These are phyloP conservation scores for Lentinus tigrinus DNA, from an alignment of 768 basidiomycete species.

Conservation along the genomic window DNA sequence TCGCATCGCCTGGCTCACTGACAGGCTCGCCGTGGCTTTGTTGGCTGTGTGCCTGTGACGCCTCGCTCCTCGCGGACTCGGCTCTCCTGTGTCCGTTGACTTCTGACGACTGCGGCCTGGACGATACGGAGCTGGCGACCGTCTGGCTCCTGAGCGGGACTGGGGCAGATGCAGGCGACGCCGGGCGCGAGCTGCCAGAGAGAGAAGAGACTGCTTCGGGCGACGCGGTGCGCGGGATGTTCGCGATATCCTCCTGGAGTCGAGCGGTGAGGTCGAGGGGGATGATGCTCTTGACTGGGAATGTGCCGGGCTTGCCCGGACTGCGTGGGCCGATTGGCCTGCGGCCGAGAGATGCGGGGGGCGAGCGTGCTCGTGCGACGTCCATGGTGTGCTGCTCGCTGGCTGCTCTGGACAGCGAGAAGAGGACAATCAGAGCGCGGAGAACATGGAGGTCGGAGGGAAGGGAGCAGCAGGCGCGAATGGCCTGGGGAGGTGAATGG, in stretches of 20 bases:
- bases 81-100: background rate
- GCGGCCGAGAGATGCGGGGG: constrained; percentile 12
- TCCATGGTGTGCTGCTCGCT: constrained; percentile 1
- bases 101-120: background rate
- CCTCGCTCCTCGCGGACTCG: background rate
- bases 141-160: background rate
- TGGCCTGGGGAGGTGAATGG: constrained; percentile 1
- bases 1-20: background rate
- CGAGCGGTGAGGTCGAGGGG: constrained; percentile 20
- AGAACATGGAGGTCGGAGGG: constrained; percentile 6
- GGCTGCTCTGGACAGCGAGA: background rate
- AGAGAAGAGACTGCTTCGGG: background rate
- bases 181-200: constrained; percentile 9
- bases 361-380: constrained; percentile 18
- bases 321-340: constrained; percentile 22
- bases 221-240: background rate
- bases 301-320: constrained; percentile 13
- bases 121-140: background rate
- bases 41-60: background rate
- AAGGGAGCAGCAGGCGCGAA: background rate
- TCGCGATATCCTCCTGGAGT: constrained; percentile 12
- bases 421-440: background rate
- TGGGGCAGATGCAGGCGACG: background rate
- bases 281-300: constrained; percentile 15
- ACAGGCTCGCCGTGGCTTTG: background rate